Conservation (phyloP, 176 grass and related monocot genomes). For the Puya raimondii region DNA sequence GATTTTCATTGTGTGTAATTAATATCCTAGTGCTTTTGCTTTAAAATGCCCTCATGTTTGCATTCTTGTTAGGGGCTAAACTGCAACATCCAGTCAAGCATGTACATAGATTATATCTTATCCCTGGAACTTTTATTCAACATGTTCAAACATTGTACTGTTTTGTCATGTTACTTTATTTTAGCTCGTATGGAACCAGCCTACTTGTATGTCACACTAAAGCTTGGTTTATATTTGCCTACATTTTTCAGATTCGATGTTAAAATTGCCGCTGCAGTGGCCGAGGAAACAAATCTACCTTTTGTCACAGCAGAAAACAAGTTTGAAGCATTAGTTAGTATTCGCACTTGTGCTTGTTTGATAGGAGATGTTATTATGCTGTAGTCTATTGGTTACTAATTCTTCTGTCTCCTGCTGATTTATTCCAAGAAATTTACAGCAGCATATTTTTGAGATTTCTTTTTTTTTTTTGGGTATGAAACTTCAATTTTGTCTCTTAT, state of each 20-base stretch:
- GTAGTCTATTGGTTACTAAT: neutral
- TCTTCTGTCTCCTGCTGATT: too few species aligned
- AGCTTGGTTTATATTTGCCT: neutral
- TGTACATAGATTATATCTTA: neutral
- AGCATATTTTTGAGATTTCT: neutral
- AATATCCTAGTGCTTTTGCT: too few species aligned
- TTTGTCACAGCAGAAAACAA: conserved; percentile 98
- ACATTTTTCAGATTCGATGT: conserved; percentile 73
- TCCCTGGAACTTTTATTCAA: neutral
- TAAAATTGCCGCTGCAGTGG: conserved; percentile 88
- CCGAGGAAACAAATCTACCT: conserved; percentile 78
- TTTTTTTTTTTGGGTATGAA: neutral
- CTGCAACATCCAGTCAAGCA: too few species aligned
- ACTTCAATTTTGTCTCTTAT: conserved; percentile 5
- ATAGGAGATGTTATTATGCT: neutral
- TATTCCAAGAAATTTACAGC: neutral
- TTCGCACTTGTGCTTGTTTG: neutral
- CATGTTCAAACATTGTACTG: neutral
- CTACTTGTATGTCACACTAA: too few species aligned
- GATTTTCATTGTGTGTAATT: too few species aligned
- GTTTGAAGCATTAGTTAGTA: conserved; percentile 94
- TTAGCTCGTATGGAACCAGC: too few species aligned
- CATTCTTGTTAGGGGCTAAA: too few species aligned
- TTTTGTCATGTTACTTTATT: neutral
- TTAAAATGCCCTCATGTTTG: too few species aligned